These are phyloP conservation scores for Ganoderma sp. DNA, from an alignment of 1,284 basidiomycete species.

Conservation along the genomic window DNA sequence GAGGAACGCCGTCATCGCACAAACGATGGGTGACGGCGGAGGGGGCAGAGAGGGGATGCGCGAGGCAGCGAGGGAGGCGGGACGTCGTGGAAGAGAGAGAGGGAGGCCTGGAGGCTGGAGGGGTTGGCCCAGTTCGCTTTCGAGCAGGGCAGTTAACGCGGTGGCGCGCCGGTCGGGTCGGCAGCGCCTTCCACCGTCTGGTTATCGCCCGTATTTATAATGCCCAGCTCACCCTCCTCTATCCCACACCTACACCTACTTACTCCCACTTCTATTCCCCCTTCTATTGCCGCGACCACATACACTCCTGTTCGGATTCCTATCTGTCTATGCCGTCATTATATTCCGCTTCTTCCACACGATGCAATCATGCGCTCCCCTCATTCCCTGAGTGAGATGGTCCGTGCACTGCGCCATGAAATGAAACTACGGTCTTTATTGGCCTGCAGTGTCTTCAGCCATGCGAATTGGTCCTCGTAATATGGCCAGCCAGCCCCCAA, in stretches of 20 bases:
- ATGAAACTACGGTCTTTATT: background rate
- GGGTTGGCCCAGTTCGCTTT: constrained; percentile 29
- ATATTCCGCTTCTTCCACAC: constrained; percentile 8
- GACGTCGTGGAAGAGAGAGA: constrained; percentile 26
- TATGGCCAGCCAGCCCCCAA: background rate
- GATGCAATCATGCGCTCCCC: constrained; percentile 11
- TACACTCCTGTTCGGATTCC: background rate
- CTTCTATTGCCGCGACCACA: background rate
- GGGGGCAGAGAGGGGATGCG: constrained; percentile 17
- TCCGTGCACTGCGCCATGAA: background rate
- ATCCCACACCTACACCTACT: constrained; percentile 5
- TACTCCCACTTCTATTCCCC: background rate
- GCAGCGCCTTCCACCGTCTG: constrained; percentile 18
- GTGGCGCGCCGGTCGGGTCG: constrained; percentile 32
- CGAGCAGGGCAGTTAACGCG: constrained; percentile 25
- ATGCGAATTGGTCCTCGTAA: background rate
- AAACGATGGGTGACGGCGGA: constrained; percentile 13
- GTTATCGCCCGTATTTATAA: constrained; percentile 14
- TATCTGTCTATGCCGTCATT: constrained; percentile 16
- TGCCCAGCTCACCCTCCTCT: background rate
- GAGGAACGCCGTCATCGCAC: constrained; percentile 44
- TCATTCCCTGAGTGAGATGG: background rate
- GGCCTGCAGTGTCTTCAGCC: background rate
- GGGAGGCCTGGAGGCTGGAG: constrained; percentile 21
- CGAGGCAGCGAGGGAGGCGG: constrained; percentile 19